Evolutionary conservation across 805 yeast species (phyloP), one percentile per base, ranked within the genome.

Genomic region (Candida michaelii): DNA sequence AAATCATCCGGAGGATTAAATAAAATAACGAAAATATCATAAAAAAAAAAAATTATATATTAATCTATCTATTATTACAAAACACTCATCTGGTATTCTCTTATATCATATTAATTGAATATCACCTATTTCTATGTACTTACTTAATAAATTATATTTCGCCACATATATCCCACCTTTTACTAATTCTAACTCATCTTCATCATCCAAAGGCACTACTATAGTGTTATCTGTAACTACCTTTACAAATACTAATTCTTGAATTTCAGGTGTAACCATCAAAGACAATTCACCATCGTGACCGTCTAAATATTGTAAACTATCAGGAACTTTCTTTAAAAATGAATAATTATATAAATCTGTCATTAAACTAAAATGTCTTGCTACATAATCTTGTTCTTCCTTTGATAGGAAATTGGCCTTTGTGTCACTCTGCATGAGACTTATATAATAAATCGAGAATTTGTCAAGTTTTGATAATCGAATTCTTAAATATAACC

Each of bases 401-500:
- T 77, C 75, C 1, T 61, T 53, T 1, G 89, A 82, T 38, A 89
- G 60, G 35, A 57, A 46, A 12, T 9, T 16, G 32, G 42, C 27
- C 19, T 25, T 27, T 39, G 40, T 15, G 7, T 30, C 37, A 18
- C 9, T 37, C 47, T 55, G 71, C 6, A 35, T 30, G 1, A 36
- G 23, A 18, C 67, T 74, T 45, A 80, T 71, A 46, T 88, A 79
- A 54, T 68, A 80, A 4, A 85, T 66, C 18, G 88, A 72, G 60
- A 66, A 82, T 48, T 73, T 74, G 64, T 89, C 97, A 36, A 93
- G 77, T 62, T 86, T 90, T 46, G 69, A 65, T 43, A 89, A 61
- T 44, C 99, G 71, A 5, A 91, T 77, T 47, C 99, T 74, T 25
- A 90, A 68, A 59, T 89, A 91, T 11, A 88, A 76, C 39, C 97